Base-by-base conservation (phyloP, 169 alveolate species). In the Besnoitia besnoiti region DNA sequence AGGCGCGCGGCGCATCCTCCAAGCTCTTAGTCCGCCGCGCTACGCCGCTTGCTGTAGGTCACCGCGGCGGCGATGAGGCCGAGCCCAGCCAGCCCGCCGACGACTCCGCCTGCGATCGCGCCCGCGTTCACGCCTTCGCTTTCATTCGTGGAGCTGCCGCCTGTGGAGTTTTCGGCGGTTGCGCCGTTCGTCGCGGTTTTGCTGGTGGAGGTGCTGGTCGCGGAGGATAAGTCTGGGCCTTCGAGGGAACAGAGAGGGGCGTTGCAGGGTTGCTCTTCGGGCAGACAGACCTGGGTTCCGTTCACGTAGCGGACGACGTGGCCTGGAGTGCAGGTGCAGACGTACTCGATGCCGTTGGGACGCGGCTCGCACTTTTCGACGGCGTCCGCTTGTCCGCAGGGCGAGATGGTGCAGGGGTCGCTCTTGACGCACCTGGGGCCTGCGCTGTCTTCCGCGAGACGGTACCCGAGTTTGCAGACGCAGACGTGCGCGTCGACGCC, bases 381-480 rank as follows among this genome's bases (percentile, higher is more conserved):
- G 21, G 55, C 87, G 4, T 30, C 55, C 37, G 49, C 10, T 1
- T 51, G n/a, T 24, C 87, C 87, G 59, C 87, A 77, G 59, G 87
- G 87, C 5, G 5, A 8, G 61, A 77, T 42, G 37, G 50, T 42
- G 87, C 87, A 77, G 37, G 87, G 61, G 87, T 77, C 87, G 21
- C 14, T 40, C 59, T 27, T 39, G 40, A 77, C 87, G 87, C 87
- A 77, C 87, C 21, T 19, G 44, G 14, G 39, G 5, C 82, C 24
- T n/a, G 47, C 44, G 24, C 44, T 30, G 46, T 73, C 82, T 35
- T 35, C 82, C 44, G 46, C 12, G 59, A 77, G 30, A 14, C 87
- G 87, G 40, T 42, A 77, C 59, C 87, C 87, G 16, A 8, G 59
- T 35, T 77, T 77, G 87, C 87, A 77, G 87, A 77, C 59, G 59